Conservation (phyloP, 306 rosid genomes). For the Albizia julibrissin region DNA sequence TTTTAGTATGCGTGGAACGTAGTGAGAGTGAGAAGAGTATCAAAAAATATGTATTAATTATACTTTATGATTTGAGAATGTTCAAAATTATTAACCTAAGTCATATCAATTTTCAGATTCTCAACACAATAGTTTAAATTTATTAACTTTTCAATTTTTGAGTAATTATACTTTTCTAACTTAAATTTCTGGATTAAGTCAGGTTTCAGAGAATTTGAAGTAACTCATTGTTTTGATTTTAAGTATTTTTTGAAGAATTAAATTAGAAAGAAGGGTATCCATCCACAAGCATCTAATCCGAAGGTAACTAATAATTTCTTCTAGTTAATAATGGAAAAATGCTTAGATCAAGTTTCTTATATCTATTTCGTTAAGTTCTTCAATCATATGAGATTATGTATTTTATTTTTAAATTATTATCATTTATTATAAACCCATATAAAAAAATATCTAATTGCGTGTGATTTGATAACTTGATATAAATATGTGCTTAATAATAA, state of each 20-base stretch:
- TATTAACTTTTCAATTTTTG: neutral
- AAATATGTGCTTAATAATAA: neutral
- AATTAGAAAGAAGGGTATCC: neutral
- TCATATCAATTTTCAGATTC: neutral
- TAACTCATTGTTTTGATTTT: neutral
- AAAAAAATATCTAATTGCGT: no score
- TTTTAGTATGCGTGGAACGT: no score
- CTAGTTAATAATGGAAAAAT: neutral
- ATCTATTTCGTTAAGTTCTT: no score
- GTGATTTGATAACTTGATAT: no score
- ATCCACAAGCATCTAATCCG: neutral
- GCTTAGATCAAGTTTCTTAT: no score
- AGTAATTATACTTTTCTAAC: neutral
- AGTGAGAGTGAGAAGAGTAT: no score
- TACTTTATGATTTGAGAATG: neutral
- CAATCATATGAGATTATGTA: no score
- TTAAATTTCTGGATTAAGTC: neutral
- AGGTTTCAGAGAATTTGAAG: neutral
- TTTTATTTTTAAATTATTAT: no score
- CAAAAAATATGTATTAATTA: neutral
- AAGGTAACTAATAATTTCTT: conserved; percentile 11
- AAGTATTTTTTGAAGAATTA: neutral
- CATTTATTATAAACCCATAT: no score
- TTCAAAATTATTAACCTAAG: neutral
- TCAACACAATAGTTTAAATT: neutral